Conservation (phyloP, 2,329 filamentous ascomycete species). For the Scedosporium dehoogii region DNA sequence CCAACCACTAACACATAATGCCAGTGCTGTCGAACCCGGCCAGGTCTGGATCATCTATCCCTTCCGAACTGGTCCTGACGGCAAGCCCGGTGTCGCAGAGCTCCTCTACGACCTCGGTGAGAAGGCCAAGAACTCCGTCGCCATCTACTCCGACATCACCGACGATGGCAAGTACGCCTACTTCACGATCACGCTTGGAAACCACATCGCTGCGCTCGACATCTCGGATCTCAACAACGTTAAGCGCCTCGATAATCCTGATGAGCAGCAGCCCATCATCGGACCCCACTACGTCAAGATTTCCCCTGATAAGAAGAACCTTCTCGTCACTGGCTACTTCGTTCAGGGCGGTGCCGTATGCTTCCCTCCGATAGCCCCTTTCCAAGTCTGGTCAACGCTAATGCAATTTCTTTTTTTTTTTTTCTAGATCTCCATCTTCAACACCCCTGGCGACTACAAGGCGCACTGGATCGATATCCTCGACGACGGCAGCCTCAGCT, state of each 20-base stretch:
- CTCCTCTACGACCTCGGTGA: conserved; percentile 48
- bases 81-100: conserved; percentile 47
- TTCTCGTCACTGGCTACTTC: conserved; percentile 57
- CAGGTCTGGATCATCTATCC: conserved; percentile 59
- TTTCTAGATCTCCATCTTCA: conserved; percentile 43
- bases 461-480: conserved; percentile 51
- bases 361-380: not conserved
- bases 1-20: not conserved
- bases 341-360: conserved; percentile 46
- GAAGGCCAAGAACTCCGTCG: conserved; percentile 43
- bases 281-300: conserved; percentile 57
- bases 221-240: conserved; percentile 50
- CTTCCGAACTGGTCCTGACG: conserved; percentile 41
- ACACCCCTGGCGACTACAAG: conserved; percentile 53
- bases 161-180: conserved; percentile 48
- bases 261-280: conserved; percentile 47
- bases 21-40: conserved; percentile 43
- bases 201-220: conserved; percentile 53
- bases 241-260: conserved; percentile 50
- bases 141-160: conserved; percentile 52
- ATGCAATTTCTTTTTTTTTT: not conserved
- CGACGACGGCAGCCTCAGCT: conserved; percentile 42
- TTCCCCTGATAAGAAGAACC: conserved; percentile 52
- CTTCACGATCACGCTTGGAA: conserved; percentile 49
- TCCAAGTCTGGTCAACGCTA: conserved; percentile 7